Evolutionary conservation across 2,329 filamentous ascomycete genomes (phyloP).

Genomic region (Penicillium sp.): DNA sequence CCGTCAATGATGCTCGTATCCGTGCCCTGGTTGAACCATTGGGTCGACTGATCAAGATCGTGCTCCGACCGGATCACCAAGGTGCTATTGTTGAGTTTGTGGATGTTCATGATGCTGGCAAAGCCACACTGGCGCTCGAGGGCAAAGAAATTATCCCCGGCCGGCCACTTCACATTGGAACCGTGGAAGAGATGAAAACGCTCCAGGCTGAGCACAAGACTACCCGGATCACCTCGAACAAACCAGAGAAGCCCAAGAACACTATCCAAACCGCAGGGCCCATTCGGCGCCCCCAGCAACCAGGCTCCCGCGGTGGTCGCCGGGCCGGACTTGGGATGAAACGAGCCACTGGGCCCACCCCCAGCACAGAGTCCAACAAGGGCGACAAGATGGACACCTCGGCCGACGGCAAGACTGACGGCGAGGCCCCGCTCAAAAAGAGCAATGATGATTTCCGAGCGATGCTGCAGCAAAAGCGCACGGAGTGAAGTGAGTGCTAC

Average conservation of each 20-base stretch:
- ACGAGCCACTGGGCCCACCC: constrained; percentile 31
- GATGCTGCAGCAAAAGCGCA: constrained; percentile 48
- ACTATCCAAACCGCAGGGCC: constrained; percentile 33
- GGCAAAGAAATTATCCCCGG: constrained; percentile 47
- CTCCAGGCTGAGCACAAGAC: constrained; percentile 43
- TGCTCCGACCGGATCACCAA: constrained; percentile 76
- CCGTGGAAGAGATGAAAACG: constrained; percentile 52
- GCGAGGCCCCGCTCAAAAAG: constrained; percentile 43
- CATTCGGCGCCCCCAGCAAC: constrained; percentile 49
- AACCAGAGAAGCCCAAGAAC: constrained; percentile 41
- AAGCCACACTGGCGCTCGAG: constrained; percentile 48
- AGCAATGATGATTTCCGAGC: constrained; percentile 60
- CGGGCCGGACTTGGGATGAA: constrained; percentile 54
- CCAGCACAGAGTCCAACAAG: constrained; percentile 1
- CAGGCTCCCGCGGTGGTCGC: constrained; percentile 43
- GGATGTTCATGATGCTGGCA: constrained; percentile 69
- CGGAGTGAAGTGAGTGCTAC: constrained; percentile 28
- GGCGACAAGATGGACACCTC: constrained; percentile 27
- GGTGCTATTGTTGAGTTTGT: constrained; percentile 84
- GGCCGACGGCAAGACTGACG: constrained; percentile 27
- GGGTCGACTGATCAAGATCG: constrained; percentile 72
- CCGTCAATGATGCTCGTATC: constrained; percentile 84
- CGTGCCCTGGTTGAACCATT: constrained; percentile 69
- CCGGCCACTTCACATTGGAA: constrained; percentile 49
- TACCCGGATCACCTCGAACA: constrained; percentile 33